phyloP scores from a whole-genome alignment of 306 rosid genomes.

The Malus asiatica region DNA sequence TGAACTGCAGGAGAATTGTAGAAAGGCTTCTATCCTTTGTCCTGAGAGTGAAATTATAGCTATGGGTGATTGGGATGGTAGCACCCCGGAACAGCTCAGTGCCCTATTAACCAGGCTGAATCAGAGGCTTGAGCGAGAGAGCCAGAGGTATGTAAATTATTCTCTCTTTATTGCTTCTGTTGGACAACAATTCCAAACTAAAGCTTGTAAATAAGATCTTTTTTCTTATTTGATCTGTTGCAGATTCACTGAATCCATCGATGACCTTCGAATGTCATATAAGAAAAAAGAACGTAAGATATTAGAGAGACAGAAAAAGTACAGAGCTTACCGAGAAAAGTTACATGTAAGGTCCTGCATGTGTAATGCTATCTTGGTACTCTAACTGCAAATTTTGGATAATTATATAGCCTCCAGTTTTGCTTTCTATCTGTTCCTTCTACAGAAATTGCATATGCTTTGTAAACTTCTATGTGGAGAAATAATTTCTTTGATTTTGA shows the following conservation, averaged over 20 bases:
- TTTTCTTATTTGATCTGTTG: constrained; percentile 1
- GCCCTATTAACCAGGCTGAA: constrained; percentile 51
- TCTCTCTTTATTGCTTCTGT: constrained; percentile 3
- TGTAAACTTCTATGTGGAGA: neutral
- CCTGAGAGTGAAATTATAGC: constrained; percentile 55
- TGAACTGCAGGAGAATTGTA: constrained; percentile 51
- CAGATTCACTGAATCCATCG: constrained; percentile 74
- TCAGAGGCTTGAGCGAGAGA: constrained; percentile 58
- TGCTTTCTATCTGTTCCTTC: neutral
- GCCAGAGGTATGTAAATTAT: constrained; percentile 40
- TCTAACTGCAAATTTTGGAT: neutral
- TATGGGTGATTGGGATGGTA: constrained; percentile 52
- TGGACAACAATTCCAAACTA: constrained; percentile 13
- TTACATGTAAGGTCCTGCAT: constrained; percentile 29
- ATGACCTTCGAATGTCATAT: constrained; percentile 61
- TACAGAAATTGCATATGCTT: neutral
- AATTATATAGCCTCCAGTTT: neutral
- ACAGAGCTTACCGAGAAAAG: constrained; percentile 54
- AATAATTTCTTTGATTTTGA: neutral
- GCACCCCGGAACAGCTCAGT: constrained; percentile 74
- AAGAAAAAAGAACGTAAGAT: constrained; percentile 63
- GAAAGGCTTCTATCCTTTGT: constrained; percentile 77
- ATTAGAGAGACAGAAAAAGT: constrained; percentile 42
- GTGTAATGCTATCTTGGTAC: neutral
- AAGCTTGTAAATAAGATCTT: neutral